Conservation (phyloP, 768 basidiomycete genomes). For the Dictyophora rubrovolvata region DNA sequence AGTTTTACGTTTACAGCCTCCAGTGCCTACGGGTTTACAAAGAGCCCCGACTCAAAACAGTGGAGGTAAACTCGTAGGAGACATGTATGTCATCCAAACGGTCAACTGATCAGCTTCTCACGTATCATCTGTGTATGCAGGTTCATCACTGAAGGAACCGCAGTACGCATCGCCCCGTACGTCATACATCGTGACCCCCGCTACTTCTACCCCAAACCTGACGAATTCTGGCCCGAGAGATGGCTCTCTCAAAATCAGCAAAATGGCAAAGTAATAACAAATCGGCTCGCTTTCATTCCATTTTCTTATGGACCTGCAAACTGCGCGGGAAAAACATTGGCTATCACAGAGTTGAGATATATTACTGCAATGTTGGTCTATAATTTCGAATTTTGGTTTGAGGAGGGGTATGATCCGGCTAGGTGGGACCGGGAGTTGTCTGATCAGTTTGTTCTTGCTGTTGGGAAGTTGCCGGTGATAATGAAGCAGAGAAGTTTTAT, state of each 20-base stretch:
- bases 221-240: slow-evolving; percentile 33
- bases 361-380: slow-evolving; percentile 30
- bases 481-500: background rate
- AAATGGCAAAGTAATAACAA: background rate
- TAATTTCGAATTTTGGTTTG: slow-evolving; percentile 27
- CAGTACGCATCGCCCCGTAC: background rate
- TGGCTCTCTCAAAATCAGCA: slow-evolving; percentile 20
- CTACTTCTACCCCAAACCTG: slow-evolving; percentile 33
- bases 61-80: slow-evolving; percentile 30
- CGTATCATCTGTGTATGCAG: background rate
- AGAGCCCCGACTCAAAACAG: slow-evolving; percentile 27
- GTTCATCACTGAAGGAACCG: background rate
- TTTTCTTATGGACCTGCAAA: slow-evolving; percentile 40
- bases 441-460: slow-evolving; percentile 22
- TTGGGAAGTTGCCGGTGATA: slow-evolving; percentile 15
- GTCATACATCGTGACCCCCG: slow-evolving; percentile 35
- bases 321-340: slow-evolving; percentile 42
- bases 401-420: slow-evolving; percentile 20
- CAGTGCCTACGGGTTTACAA: slow-evolving; percentile 38
- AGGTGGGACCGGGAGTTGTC: slow-evolving; percentile 20
- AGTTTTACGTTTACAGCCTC: slow-evolving; percentile 37
- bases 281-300: slow-evolving; percentile 27
- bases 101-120: background rate
- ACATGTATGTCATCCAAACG: slow-evolving; percentile 24
- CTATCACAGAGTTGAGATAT: slow-evolving; percentile 31